These are phyloP conservation scores for Saccharum spontaneum DNA, from an alignment of 176 grass and related monocot species.

Conservation along the genomic window DNA sequence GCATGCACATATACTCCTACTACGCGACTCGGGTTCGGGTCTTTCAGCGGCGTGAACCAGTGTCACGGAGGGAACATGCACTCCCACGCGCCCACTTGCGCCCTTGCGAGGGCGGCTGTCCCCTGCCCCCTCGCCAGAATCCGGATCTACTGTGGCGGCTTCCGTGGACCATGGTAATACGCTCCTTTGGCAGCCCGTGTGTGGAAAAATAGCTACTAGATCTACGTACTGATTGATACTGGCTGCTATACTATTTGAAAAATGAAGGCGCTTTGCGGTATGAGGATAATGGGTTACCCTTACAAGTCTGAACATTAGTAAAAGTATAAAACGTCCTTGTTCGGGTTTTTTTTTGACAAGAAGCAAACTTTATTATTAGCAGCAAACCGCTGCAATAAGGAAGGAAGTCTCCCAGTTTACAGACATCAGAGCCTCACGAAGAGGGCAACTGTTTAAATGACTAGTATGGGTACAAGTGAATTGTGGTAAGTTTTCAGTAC, in stretches of 20 bases:
- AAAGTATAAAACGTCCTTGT: neutral
- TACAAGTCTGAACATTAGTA: neutral
- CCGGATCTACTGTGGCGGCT: conserved; percentile 36
- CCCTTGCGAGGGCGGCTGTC: conserved; percentile 11
- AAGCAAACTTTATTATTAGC: too few relatives aligned
- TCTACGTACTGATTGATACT: neutral
- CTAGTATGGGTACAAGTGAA: too few relatives aligned
- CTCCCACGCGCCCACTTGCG: conserved; percentile 37
- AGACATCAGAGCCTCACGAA: too few relatives aligned
- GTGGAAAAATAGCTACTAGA: neutral
- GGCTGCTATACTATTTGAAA: too few relatives aligned
- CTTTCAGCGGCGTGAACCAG: neutral
- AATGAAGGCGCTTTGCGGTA: neutral
- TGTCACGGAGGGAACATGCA: conserved; percentile 2
- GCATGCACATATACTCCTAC: conserved; percentile 32
- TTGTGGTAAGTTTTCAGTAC: too few relatives aligned
- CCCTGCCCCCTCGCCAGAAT: conserved; percentile 23
- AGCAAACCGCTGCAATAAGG: too few relatives aligned
- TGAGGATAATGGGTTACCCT: too few relatives aligned
- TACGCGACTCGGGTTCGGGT: neutral
- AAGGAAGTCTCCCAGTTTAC: too few relatives aligned
- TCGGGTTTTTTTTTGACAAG: too few relatives aligned
- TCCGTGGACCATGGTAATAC: neutral
- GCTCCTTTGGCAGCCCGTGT: neutral
- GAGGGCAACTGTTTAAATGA: too few relatives aligned